Conservation (phyloP, 495 filamentous ascomycete genomes). For the Annulohypoxylon stygium region DNA sequence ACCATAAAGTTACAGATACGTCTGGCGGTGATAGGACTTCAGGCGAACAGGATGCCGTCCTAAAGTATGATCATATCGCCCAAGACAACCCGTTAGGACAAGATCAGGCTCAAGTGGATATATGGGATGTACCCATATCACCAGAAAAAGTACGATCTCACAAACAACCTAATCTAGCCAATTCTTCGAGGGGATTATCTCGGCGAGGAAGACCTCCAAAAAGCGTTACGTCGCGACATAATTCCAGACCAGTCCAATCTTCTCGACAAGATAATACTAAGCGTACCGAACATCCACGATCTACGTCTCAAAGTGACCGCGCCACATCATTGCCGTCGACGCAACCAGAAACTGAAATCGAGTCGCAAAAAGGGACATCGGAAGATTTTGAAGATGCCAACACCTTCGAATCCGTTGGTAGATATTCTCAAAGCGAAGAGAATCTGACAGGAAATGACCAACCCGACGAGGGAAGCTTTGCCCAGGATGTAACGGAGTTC, state of each 20-base stretch:
- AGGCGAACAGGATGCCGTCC: neutral
- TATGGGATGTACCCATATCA: conserved; percentile 34
- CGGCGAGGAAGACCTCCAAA: neutral
- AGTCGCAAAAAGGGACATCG: conserved; percentile 9
- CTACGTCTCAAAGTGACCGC: conserved; percentile 3
- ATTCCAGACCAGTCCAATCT: neutral
- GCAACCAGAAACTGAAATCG: neutral
- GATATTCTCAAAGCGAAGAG: conserved; percentile 21
- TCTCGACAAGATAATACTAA: neutral
- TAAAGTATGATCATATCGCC: neutral
- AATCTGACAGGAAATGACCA: conserved; percentile 6
- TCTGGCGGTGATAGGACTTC: neutral
- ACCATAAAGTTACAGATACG: neutral
- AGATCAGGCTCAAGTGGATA: neutral
- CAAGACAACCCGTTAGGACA: neutral
- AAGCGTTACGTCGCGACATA: conserved; percentile 2
- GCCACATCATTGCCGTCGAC: neutral
- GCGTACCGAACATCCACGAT: neutral
- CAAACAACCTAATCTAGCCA: neutral
- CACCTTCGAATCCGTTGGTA: conserved; percentile 12
- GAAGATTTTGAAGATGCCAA: conserved; percentile 2
- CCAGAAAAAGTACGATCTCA: conserved; percentile 6
- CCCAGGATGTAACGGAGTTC: conserved; percentile 40
- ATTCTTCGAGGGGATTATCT: neutral
- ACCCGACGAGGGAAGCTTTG: conserved; percentile 36